A percentile compares a stretch with the other conserved stretches of the same genome.
Conservation (phyloP, 306 rosid genomes). For the Spatholobus suberectus region DNA sequence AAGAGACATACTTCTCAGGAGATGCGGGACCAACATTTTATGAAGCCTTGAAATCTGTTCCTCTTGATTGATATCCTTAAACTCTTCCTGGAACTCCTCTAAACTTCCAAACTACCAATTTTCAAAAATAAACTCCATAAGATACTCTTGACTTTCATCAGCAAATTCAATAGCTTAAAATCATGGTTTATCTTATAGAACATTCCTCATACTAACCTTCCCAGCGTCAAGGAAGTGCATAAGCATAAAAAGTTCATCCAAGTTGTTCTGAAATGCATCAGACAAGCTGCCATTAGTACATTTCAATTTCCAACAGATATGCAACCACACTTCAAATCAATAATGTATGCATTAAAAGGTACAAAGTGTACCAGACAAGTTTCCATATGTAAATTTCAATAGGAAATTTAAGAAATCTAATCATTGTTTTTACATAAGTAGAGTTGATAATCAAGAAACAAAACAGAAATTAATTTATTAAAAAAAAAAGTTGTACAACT, state of each 20-base stretch:
- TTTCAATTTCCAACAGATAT: constrained; percentile 43
- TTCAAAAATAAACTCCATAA: constrained; percentile 29
- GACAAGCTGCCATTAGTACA: constrained; percentile 42
- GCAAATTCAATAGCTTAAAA: constrained; percentile 34
- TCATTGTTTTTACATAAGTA: not conserved
- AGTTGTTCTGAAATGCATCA: constrained; percentile 81
- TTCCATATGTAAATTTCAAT: constrained; percentile 31
- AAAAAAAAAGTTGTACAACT: not conserved
- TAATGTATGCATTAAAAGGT: constrained; percentile 36
- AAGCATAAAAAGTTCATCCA: constrained; percentile 98
- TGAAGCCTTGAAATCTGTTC: constrained; percentile 97
- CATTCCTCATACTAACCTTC: constrained; percentile 73
- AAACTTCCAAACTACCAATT: constrained; percentile 87
- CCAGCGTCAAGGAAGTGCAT: constrained; percentile 99
- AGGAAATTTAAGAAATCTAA: constrained; percentile 31
- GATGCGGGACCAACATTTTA: constrained; percentile 97
- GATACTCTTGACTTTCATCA: constrained; percentile 36
- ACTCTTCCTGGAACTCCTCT: constrained; percentile 99
- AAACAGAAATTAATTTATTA: constrained; percentile 20
- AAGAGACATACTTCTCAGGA: constrained; percentile 73
- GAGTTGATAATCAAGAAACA: constrained; percentile 5
- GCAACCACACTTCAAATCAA: constrained; percentile 30
- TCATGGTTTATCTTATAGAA: constrained; percentile 26
- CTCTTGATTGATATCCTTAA: constrained; percentile 97
- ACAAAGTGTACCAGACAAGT: constrained; percentile 45